Evolutionary conservation across 768 basidiomycete genomes (phyloP).

Genomic region (Tephrocybe sp.): DNA sequence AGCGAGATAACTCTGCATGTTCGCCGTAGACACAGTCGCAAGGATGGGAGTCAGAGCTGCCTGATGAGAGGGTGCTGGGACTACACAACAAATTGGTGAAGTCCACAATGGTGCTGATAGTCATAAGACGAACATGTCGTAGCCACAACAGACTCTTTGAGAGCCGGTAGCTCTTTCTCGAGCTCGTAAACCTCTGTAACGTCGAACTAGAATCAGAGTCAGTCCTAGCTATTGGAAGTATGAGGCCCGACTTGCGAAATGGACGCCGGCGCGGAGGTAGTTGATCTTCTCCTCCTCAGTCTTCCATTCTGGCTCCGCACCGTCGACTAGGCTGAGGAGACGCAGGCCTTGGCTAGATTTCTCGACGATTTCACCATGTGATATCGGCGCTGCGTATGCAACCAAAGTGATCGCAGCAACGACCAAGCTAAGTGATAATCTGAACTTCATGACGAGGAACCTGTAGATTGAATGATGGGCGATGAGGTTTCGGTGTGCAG

Average conservation of each 20-base stretch:
- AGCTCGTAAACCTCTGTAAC: constrained; percentile 39
- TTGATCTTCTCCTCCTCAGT: constrained; percentile 38
- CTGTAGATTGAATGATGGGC: not conserved
- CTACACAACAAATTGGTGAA: constrained; percentile 16
- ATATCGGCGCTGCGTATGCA: constrained; percentile 29
- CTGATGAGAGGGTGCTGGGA: constrained; percentile 32
- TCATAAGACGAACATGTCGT: constrained; percentile 25
- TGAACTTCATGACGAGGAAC: constrained; percentile 18
- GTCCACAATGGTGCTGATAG: not conserved
- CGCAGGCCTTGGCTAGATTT: constrained; percentile 35
- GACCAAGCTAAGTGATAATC: constrained; percentile 12
- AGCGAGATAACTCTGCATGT: constrained; percentile 34
- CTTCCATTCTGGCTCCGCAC: constrained; percentile 39
- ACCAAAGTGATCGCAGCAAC: constrained; percentile 23
- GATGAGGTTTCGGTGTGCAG: not conserved
- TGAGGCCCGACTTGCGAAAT: constrained; percentile 31
- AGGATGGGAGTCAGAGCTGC: constrained; percentile 26
- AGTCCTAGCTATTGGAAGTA: not conserved
- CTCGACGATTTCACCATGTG: constrained; percentile 29
- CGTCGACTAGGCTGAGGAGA: constrained; percentile 35
- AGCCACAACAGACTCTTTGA: constrained; percentile 21
- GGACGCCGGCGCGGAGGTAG: constrained; percentile 29
- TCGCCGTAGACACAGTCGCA: constrained; percentile 26
- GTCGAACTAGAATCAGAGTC: constrained; percentile 31
- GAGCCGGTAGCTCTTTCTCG: constrained; percentile 24